Base-by-base conservation (phyloP, 148 eudicot species). In the Agrostemma githago region DNA sequence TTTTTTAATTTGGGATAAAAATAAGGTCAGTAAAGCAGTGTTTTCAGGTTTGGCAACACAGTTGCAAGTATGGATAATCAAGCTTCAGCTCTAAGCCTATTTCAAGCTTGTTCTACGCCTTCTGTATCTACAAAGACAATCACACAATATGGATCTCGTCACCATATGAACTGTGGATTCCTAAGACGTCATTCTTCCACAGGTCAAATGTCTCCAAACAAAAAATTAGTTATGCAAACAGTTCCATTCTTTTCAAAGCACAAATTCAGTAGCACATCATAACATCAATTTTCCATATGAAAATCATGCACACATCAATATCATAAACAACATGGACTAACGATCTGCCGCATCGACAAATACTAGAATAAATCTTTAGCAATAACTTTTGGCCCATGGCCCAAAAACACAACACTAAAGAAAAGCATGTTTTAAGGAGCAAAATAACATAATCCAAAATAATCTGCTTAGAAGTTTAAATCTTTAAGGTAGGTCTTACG, bases 391-490 rank as follows among this genome's bases (percentile, higher is more conserved):
- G 10, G 51, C 51, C 10, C 54, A 48, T 48, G 54, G 54, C 54
- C 54, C 9, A 48, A 8, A 48, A 48, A 48, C 54, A 48, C 12
- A 48, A 48, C 54, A 48, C 54, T 48, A 9, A 48, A 14, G 26
- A 7, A 66, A 66, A 41, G 42, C 41, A 66, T 41, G 42, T 66
- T 5, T n/a, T 53, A 69, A 74, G 69, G 41, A 56, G 54, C 43
- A 54, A 72, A 71, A 54, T 19, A 56, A 43, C 70, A 78, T 41
- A 17, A 56, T 8, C 61, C 43, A 4, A 48, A 41, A 68, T 54
- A 16, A 53, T 41, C 74, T 39, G n/a, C 20, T 62, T 62, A 11
- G 15, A 51, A 3, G 53, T 16, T 42, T 65, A 62, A 26, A 34
- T 65, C 34, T 58, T 10, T 40, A 20, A 68, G 6, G 48, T 66